Percentiles rank a stretch among this genome's conserved stretches.
phyloP scores from a whole-genome alignment of 192 early-diverging fungal species.

The Thoreauomyces humboldtii region DNA sequence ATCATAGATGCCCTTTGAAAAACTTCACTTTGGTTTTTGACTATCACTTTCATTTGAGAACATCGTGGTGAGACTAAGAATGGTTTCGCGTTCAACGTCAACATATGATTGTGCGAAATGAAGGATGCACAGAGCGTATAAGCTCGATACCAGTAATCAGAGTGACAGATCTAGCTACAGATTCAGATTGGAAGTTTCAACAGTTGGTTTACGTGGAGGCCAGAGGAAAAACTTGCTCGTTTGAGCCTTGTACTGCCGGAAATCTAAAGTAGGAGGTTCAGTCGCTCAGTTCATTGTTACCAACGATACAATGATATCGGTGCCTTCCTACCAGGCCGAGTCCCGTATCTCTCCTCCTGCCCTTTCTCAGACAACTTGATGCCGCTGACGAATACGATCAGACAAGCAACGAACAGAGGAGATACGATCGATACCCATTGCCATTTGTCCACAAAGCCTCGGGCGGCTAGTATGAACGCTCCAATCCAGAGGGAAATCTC shows the following conservation, averaged over 20 bases:
- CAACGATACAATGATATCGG: not conserved
- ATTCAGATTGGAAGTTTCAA: no score
- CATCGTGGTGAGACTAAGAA: no score
- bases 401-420: slow-evolving; percentile 47
- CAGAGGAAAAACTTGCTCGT: slow-evolving; percentile 40
- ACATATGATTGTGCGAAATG: no score
- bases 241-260: slow-evolving; percentile 29
- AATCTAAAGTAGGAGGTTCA: no score
- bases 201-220: no score
- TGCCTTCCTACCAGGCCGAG: slow-evolving; percentile 16
- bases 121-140: no score
- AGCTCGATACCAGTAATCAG: no score
- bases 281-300: not conserved
- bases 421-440: slow-evolving; percentile 47
- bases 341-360: slow-evolving; percentile 44
- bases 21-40: not conserved
- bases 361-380: slow-evolving; percentile 40
- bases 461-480: slow-evolving; percentile 44
- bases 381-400: slow-evolving; percentile 43
- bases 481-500: slow-evolving; percentile 54
- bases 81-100: no score
- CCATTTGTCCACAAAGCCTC: slow-evolving; percentile 47
- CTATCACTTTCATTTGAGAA: not conserved
- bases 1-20: slow-evolving; percentile 55
- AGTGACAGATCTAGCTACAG: no score